Evolutionary conservation across 345 rosid species (phyloP).

Genomic region (Gossypium ekmanianum): DNA sequence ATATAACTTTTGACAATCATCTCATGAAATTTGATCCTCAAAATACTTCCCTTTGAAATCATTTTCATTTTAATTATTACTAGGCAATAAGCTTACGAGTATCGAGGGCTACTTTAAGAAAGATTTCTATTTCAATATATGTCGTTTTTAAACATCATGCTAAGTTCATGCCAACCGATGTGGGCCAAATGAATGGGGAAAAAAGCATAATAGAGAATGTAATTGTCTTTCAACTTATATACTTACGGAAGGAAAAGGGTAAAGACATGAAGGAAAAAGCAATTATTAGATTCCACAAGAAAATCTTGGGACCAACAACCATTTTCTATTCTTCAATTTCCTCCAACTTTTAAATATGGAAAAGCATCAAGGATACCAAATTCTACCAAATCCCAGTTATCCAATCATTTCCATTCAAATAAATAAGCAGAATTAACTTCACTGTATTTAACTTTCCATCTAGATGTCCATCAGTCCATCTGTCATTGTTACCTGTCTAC

Average conservation of each 20-base stretch:
- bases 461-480: not conserved
- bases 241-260: not conserved
- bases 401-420: not conserved
- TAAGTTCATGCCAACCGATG: too few relatives aligned
- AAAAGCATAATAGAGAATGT: not conserved
- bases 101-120: too few relatives aligned
- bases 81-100: too few relatives aligned
- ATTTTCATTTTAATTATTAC: too few relatives aligned
- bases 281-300: not conserved
- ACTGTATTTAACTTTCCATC: slow-evolving; percentile 1
- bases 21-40: too few relatives aligned
- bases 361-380: not conserved
- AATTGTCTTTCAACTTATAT: not conserved
- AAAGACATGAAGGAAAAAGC: not conserved
- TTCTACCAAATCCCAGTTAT: slow-evolving; percentile 1
- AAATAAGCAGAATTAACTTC: not conserved
- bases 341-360: not conserved
- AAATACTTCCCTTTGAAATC: too few relatives aligned
- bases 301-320: not conserved
- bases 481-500: not conserved
- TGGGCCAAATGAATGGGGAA: not conserved
- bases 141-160: too few relatives aligned
- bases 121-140: too few relatives aligned
- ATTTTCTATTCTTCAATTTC: not conserved
- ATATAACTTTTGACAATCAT: too few relatives aligned